phyloP scores from a whole-genome alignment of 1,139 yeast genomes.

The Kurtzmaniella quercitrusa region DNA sequence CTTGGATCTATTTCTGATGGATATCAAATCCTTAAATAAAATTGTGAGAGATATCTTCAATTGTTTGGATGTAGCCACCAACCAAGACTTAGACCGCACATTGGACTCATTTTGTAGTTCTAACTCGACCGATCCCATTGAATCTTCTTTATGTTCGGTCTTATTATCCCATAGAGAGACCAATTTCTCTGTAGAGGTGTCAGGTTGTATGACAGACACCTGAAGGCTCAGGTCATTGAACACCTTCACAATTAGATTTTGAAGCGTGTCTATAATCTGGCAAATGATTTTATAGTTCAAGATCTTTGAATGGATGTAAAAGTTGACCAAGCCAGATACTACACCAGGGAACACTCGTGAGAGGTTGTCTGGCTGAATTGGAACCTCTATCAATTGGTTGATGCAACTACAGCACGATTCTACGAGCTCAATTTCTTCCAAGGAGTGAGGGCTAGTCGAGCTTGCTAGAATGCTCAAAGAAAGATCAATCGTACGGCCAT shows the following conservation, averaged over 20 bases:
- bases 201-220: conserved; percentile 8
- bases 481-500: conserved; percentile 25
- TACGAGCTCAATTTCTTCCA: conserved; percentile 17
- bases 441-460: conserved; percentile 9
- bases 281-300: conserved; percentile 23
- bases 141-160: conserved; percentile 7
- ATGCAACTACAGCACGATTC: conserved; percentile 13
- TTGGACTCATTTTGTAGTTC: background rate
- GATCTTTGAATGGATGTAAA: conserved; percentile 18
- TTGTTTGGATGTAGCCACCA: conserved; percentile 59
- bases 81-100: conserved; percentile 58
- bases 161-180: conserved; percentile 16
- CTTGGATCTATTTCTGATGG: conserved; percentile 14
- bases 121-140: background rate
- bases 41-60: conserved; percentile 43
- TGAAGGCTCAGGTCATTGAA: conserved; percentile 25
- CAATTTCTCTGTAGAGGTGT: conserved; percentile 13
- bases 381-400: conserved; percentile 11
- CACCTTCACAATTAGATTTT: conserved; percentile 19
- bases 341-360: conserved; percentile 40
- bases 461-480: conserved; percentile 16
- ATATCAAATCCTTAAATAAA: conserved; percentile 24
- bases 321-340: conserved; percentile 29
- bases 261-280: conserved; percentile 19
- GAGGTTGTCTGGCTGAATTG: conserved; percentile 26